A percentile compares a stretch with the other conserved stretches of the same genome.
Conservation (phyloP, 768 basidiomycete genomes). For the Asterophora lycoperdoides region DNA sequence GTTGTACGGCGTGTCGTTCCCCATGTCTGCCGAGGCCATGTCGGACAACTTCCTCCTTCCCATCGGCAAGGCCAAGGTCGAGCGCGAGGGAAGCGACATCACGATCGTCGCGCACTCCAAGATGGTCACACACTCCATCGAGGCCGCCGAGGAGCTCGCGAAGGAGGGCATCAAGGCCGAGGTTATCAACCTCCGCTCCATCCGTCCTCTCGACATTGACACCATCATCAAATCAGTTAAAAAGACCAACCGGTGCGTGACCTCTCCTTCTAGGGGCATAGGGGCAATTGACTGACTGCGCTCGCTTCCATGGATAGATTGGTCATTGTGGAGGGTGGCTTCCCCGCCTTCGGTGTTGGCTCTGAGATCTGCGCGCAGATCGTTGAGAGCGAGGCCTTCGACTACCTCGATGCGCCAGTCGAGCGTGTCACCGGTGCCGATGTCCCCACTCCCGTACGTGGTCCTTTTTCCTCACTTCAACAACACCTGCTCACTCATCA, state of each 20-base stretch:
- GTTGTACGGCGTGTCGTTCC: constrained; percentile 96
- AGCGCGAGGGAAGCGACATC: constrained; percentile 87
- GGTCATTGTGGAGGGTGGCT: constrained; percentile 95
- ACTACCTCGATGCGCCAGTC: constrained; percentile 97
- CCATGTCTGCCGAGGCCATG: constrained; percentile 92
- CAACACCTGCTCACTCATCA: constrained; percentile 8
- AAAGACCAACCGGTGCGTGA: constrained; percentile 88
- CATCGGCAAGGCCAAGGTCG: constrained; percentile 97
- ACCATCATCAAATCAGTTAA: constrained; percentile 97
- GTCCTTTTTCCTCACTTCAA: neutral
- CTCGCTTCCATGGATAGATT: constrained; percentile 67
- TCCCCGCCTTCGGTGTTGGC: constrained; percentile 97
- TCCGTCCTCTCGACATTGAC: constrained; percentile 95
- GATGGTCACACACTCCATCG: constrained; percentile 93
- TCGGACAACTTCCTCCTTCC: constrained; percentile 93
- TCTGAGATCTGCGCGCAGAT: constrained; percentile 98
- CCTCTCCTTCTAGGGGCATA: no score
- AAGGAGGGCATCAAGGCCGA: constrained; percentile 98
- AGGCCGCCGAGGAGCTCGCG: constrained; percentile 88
- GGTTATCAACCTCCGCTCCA: constrained; percentile 94
- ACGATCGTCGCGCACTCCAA: constrained; percentile 98
- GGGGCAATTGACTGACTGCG: neutral
- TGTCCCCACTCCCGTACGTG: constrained; percentile 91
- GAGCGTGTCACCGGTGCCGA: constrained; percentile 98
- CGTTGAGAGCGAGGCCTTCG: constrained; percentile 95